phyloP scores from a whole-genome alignment of 1,284 basidiomycete genomes.

The Sporisorium exsertum region DNA sequence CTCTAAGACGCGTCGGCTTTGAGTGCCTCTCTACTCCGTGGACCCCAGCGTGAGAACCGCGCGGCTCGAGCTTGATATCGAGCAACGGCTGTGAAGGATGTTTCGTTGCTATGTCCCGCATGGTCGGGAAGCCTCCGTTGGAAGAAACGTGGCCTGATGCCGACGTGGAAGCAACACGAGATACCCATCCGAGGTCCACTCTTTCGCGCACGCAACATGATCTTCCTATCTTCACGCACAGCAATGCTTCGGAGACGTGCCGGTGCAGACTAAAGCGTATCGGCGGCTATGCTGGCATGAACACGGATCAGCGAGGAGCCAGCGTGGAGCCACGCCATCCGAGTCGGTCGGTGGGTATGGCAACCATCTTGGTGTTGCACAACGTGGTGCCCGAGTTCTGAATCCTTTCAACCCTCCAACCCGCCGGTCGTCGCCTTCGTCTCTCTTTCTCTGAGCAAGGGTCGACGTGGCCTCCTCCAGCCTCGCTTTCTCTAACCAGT shows the following conservation, averaged over 20 bases:
- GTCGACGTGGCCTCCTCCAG: not conserved
- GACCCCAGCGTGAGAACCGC: not conserved
- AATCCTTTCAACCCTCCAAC: no score
- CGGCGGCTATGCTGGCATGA: constrained; percentile 5
- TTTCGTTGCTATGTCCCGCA: constrained; percentile 1
- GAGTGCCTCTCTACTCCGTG: not conserved
- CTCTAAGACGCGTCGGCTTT: not conserved
- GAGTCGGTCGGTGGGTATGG: not conserved
- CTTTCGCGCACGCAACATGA: no score
- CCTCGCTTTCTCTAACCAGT: not conserved
- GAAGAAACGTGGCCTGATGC: constrained; percentile 5
- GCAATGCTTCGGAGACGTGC: not conserved
- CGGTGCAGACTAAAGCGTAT: not conserved
- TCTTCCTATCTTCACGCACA: not conserved
- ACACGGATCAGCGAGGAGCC: not conserved
- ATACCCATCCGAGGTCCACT: not conserved
- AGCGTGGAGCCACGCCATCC: constrained; percentile 2
- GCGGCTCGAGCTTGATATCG: not conserved
- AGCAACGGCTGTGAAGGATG: not conserved
- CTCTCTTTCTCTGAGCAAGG: not conserved
- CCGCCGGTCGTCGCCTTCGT: not conserved
- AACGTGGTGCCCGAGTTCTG: not conserved
- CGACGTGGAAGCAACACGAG: constrained; percentile 5
- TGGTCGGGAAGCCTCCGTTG: constrained; percentile 4
- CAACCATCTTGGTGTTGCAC: not conserved